phyloP scores from a whole-genome alignment of 139 green algal species.

The Tetradesmus lagerheimii region DNA sequence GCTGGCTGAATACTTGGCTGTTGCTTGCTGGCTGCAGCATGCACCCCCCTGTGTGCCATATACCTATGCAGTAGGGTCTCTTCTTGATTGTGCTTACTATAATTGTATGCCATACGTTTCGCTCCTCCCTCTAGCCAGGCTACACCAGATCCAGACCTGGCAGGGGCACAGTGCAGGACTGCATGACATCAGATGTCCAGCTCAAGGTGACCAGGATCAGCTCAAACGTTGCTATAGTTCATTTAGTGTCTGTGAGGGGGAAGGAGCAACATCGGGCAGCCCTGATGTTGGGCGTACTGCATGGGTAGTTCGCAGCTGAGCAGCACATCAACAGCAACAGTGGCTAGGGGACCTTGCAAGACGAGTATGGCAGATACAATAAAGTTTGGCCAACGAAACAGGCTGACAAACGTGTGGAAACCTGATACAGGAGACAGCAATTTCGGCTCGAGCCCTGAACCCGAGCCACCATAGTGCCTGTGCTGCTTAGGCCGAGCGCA shows the following conservation, averaged over 20 bases:
- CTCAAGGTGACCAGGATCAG: not conserved
- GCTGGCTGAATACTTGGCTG: too few relatives aligned
- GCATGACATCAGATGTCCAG: not conserved
- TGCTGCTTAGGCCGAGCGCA: not conserved
- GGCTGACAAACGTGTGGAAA: not conserved
- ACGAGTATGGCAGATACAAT: too few relatives aligned
- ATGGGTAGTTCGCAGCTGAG: not conserved
- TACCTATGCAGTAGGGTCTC: too few relatives aligned
- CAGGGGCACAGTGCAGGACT: not conserved
- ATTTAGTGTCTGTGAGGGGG: not conserved
- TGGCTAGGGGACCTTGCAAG: too few relatives aligned
- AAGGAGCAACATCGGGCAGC: not conserved
- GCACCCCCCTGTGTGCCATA: too few relatives aligned
- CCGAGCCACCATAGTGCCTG: slow-evolving; percentile 4
- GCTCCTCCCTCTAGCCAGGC: not conserved
- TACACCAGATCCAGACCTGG: not conserved
- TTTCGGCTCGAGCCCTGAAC: slow-evolving; percentile 2
- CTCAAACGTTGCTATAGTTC: not conserved
- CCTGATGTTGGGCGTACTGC: not conserved
- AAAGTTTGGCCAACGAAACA: not conserved
- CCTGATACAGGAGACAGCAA: not conserved
- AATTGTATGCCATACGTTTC: not conserved
- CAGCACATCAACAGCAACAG: not conserved
- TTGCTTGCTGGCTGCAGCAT: too few relatives aligned
- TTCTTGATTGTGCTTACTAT: too few relatives aligned